Evolutionary conservation across 306 rosid genomes (phyloP).

Genomic region (Rosa rugosa): DNA sequence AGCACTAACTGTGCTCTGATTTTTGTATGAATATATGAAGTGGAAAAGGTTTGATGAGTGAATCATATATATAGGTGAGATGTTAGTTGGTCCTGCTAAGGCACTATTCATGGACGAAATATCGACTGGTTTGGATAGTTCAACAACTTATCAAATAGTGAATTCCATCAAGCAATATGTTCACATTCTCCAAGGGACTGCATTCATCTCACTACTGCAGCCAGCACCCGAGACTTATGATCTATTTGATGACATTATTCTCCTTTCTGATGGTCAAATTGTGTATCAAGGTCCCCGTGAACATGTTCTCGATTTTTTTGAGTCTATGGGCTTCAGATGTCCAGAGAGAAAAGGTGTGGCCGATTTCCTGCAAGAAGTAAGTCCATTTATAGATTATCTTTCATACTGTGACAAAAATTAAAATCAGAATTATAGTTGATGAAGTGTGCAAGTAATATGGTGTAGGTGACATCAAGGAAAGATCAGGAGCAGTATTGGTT

Average conservation of each 20-base stretch:
- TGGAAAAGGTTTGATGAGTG: background rate
- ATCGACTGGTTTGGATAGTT: constrained; percentile 61
- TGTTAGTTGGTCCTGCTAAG: constrained; percentile 58
- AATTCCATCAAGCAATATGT: constrained; percentile 42
- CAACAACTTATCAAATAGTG: constrained; percentile 54
- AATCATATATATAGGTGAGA: constrained; percentile 36
- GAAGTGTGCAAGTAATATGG: background rate
- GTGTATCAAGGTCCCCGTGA: constrained; percentile 59
- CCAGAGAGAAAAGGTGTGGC: constrained; percentile 56
- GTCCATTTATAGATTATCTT: background rate
- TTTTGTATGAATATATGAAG: background rate
- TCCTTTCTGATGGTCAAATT: constrained; percentile 47
- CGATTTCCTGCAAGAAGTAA: constrained; percentile 48
- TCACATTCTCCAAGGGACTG: constrained; percentile 45
- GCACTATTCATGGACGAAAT: constrained; percentile 65
- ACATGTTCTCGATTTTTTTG: constrained; percentile 44
- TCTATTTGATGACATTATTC: constrained; percentile 57
- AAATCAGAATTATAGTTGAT: background rate
- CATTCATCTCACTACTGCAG: constrained; percentile 50
- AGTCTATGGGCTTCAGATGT: constrained; percentile 43
- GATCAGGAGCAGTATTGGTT: constrained; percentile 56
- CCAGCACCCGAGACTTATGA: constrained; percentile 62
- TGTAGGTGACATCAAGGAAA: constrained; percentile 56
- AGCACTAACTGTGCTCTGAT: background rate
- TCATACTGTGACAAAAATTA: background rate